Percentiles rank a stretch among this genome's conserved stretches.
These are phyloP conservation scores for Gonapodya prolifera DNA, from an alignment of 192 early-diverging fungal genomes.

Conservation along the genomic window DNA sequence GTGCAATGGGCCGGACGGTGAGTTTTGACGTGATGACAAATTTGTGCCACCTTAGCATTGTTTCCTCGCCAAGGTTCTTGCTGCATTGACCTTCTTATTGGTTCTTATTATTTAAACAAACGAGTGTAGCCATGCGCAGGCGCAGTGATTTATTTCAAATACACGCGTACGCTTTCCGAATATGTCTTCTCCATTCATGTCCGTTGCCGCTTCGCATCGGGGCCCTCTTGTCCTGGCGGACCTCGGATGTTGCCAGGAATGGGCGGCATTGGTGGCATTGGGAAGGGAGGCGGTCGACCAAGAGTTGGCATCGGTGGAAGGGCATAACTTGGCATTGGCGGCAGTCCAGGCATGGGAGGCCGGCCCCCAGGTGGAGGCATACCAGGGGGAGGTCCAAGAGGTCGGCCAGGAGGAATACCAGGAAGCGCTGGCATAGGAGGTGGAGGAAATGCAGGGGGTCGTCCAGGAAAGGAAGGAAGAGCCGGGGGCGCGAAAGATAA, in stretches of 20 bases:
- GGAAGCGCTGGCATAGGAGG: background rate
- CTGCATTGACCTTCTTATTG: background rate
- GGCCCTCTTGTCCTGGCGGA: background rate
- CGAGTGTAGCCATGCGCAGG: background rate
- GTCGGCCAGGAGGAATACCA: background rate
- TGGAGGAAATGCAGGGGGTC: background rate
- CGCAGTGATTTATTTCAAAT: background rate
- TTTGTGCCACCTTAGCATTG: too few species aligned
- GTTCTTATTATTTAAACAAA: background rate
- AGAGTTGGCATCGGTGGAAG: background rate
- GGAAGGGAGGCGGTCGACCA: background rate
- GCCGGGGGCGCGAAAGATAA: background rate
- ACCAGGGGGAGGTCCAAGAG: background rate
- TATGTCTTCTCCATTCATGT: too few species aligned
- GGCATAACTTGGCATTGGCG: background rate
- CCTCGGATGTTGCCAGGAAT: too few species aligned
- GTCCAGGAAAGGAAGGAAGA: background rate
- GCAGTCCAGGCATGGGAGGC: conserved; percentile 5
- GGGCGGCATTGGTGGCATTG: background rate
- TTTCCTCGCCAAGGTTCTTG: background rate
- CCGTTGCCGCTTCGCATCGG: background rate
- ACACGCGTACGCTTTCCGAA: background rate
- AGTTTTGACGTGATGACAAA: too few species aligned
- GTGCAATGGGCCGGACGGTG: too few species aligned
- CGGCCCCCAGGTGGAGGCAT: background rate